These are phyloP conservation scores for Penicillium brasilianum DNA, from an alignment of 2,329 filamentous ascomycete genomes.

Conservation along the genomic window DNA sequence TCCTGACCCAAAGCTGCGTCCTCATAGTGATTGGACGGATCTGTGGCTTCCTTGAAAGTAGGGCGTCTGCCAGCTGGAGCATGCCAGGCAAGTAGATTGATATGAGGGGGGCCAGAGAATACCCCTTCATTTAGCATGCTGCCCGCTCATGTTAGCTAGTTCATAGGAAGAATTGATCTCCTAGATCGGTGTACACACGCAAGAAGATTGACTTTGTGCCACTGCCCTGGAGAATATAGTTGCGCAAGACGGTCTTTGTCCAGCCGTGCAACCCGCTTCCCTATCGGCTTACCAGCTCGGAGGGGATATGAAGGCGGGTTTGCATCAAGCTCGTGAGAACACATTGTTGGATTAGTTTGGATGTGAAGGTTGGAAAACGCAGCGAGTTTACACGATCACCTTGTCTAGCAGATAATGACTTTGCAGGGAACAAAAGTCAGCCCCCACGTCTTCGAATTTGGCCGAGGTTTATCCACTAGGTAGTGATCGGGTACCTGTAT, in stretches of 20 bases:
- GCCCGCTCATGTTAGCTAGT: background rate
- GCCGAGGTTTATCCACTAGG: background rate
- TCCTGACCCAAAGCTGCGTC: conserved; percentile 75
- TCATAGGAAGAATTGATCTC: background rate
- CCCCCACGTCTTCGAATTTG: background rate
- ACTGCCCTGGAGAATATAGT: conserved; percentile 3
- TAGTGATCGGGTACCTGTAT: background rate
- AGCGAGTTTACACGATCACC: no score
- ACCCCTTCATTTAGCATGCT: conserved; percentile 59
- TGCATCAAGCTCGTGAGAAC: background rate
- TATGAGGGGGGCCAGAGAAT: conserved; percentile 71
- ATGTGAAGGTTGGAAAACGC: background rate
- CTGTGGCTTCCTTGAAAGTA: conserved; percentile 78
- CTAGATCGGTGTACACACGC: background rate
- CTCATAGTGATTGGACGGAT: conserved; percentile 71
- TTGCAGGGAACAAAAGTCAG: background rate
- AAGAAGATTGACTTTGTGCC: conserved; percentile 4
- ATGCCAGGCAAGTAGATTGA: conserved; percentile 85
- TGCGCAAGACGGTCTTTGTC: conserved; percentile 7
- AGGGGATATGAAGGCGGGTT: background rate
- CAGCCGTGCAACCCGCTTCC: conserved; percentile 4
- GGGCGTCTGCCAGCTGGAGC: conserved; percentile 79
- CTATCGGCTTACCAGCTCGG: background rate
- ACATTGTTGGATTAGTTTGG: background rate
- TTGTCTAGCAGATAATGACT: background rate